These are phyloP conservation scores for Yarrowia sp. DNA, from an alignment of 805 yeast genomes.

Conservation along the genomic window DNA sequence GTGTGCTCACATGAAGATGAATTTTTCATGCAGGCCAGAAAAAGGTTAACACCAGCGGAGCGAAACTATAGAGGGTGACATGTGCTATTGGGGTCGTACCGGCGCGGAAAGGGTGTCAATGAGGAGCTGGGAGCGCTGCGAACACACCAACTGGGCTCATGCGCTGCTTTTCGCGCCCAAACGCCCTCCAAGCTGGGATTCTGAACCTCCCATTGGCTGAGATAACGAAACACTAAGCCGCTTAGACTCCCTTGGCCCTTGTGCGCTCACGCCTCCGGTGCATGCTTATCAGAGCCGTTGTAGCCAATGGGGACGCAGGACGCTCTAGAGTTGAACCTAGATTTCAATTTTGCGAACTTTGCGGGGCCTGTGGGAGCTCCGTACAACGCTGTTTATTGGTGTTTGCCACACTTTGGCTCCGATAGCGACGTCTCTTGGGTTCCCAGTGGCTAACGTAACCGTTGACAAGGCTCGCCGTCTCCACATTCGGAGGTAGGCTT, in stretches of 20 bases:
- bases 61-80: constrained; percentile 7
- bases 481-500: background rate
- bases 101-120: background rate
- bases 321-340: constrained; percentile 10
- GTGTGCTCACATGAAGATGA: constrained; percentile 22
- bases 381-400: background rate
- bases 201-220: constrained; percentile 26
- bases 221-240: constrained; percentile 17
- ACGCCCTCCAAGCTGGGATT: background rate
- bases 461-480: no score
- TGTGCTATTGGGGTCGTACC: background rate
- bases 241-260: constrained; percentile 2
- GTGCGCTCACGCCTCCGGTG: constrained; percentile 22
- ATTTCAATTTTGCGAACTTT: constrained; percentile 16
- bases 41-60: background rate
- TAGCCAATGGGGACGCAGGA: constrained; percentile 6
- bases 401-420: background rate
- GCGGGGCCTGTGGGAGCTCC: background rate
- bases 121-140: background rate
- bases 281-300: constrained; percentile 26
- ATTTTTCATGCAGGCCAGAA: constrained; percentile 20
- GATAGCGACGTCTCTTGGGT: background rate
- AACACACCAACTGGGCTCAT: background rate
- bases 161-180: background rate
- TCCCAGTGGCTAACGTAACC: background rate